phyloP scores from a whole-genome alignment of 2,329 filamentous ascomycete genomes.

The Cucurbitaria berberidis region DNA sequence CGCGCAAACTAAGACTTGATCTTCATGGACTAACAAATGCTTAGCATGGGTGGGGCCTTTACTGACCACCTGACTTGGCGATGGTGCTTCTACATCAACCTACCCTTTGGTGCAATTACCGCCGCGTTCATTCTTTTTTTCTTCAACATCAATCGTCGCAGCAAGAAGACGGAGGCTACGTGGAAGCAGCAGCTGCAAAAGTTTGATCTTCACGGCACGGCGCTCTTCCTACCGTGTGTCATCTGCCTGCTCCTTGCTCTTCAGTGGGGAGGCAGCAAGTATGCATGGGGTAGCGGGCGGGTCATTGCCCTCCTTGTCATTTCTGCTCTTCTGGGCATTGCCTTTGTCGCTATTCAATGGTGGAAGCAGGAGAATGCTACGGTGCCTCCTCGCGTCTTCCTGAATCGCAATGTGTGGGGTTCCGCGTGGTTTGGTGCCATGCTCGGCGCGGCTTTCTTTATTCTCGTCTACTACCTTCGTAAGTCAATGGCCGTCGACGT shows the following conservation, averaged over 20 bases:
- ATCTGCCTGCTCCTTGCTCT: conserved; percentile 58
- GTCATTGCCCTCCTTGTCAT: conserved; percentile 57
- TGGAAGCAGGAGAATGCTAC: conserved; percentile 55
- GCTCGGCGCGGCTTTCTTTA: conserved; percentile 54
- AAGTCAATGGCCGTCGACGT: conserved; percentile 5
- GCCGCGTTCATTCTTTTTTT: conserved; percentile 51
- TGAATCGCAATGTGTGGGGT: conserved; percentile 54
- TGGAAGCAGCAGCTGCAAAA: conserved; percentile 50
- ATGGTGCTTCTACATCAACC: conserved; percentile 56
- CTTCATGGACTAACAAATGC: conserved; percentile 32
- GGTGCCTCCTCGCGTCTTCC: conserved; percentile 55
- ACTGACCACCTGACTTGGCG: conserved; percentile 56
- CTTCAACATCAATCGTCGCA: conserved; percentile 43
- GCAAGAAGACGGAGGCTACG: conserved; percentile 40
- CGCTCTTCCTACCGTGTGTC: conserved; percentile 54
- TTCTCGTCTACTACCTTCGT: conserved; percentile 54
- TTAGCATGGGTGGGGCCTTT: conserved; percentile 53
- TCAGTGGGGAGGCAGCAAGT: conserved; percentile 58
- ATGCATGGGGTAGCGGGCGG: conserved; percentile 52
- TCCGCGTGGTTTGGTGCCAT: conserved; percentile 50
- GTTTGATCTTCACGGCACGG: conserved; percentile 56
- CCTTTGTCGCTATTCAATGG: conserved; percentile 52
- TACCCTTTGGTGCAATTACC: conserved; percentile 58
- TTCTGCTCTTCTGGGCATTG: conserved; percentile 50
- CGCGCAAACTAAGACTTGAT: conserved; percentile 6